These are phyloP conservation scores for Rhodotorula sphaerocarpa DNA, from an alignment of 768 basidiomycete genomes.

Conservation along the genomic window DNA sequence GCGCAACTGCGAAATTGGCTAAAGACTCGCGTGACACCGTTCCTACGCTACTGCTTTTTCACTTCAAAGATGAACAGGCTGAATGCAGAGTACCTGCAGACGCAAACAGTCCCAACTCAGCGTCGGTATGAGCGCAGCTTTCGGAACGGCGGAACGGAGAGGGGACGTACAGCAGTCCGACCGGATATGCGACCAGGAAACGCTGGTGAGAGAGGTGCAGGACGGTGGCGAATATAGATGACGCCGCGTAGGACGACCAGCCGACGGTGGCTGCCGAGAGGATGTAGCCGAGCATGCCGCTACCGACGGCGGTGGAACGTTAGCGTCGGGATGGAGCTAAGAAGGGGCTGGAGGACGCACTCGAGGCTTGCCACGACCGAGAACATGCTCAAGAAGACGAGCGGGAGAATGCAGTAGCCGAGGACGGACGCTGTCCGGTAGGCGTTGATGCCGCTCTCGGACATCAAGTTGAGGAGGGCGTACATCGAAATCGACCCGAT, in stretches of 20 bases:
- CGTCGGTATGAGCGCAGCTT: fast-evolving
- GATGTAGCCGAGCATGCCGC: slow-evolving; percentile 75
- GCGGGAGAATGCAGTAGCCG: slow-evolving; percentile 90
- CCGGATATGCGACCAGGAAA: slow-evolving; percentile 89
- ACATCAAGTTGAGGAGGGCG: slow-evolving; percentile 93
- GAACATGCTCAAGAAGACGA: slow-evolving; percentile 85
- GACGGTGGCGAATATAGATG: slow-evolving; percentile 89
- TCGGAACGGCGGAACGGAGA: background rate
- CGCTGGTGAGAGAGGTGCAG: slow-evolving; percentile 92
- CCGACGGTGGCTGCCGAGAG: slow-evolving; percentile 71
- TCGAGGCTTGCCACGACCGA: slow-evolving; percentile 81
- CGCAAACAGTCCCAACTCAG: background rate
- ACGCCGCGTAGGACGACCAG: slow-evolving; percentile 96
- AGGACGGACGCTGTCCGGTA: slow-evolving; percentile 85
- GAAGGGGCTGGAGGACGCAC: slow-evolving; percentile 50
- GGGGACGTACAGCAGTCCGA: slow-evolving; percentile 57
- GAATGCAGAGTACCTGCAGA: slow-evolving; percentile 12
- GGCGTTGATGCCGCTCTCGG: slow-evolving; percentile 84
- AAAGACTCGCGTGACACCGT: too few relatives aligned
- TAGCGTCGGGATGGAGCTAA: background rate
- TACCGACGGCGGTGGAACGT: slow-evolving; percentile 43
- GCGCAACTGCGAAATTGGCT: too few relatives aligned
- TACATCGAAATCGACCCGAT: slow-evolving; percentile 87
- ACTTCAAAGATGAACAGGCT: slow-evolving; percentile 29
- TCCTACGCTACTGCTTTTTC: slow-evolving; percentile 2